Conservation (phyloP, 192 early-diverging fungal species). For the Coemansia sp. region DNA sequence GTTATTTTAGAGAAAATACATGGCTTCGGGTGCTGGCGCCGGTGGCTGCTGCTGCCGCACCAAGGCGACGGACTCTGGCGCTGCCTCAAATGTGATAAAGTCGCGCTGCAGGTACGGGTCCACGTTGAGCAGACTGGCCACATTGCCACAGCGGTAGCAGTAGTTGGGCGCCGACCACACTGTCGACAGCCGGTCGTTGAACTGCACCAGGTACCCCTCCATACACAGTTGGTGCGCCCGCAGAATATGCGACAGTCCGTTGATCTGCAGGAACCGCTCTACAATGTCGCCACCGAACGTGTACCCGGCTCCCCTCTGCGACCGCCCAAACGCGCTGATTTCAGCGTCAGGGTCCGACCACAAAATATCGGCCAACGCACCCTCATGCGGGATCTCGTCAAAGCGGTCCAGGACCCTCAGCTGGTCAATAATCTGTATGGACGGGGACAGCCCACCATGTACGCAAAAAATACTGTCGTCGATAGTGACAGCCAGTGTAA, state of each 20-base stretch:
- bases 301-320: conserved; percentile 86
- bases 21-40: conserved; percentile 21
- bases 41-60: conserved; percentile 12
- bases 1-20: conserved; percentile 5
- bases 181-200: conserved; percentile 89
- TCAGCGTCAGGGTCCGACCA: conserved; percentile 48
- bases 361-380: conserved; percentile 40
- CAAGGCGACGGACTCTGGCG: conserved; percentile 12
- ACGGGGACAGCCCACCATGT: conserved; percentile 74
- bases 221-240: conserved; percentile 97
- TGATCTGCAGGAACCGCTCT: conserved; percentile 94
- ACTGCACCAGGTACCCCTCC: conserved; percentile 77
- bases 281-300: conserved; percentile 94
- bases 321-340: conserved; percentile 22
- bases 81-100: conserved; percentile 47
- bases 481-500: conserved; percentile 84
- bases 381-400: conserved; percentile 48
- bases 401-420: conserved; percentile 34
- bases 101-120: conserved; percentile 45
- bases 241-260: conserved; percentile 83
- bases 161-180: conserved; percentile 97
- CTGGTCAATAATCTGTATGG: conserved; percentile 33
- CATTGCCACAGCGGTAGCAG: conserved; percentile 97
- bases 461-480: conserved; percentile 91
- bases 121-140: conserved; percentile 90